A percentile compares a stretch with the other conserved stretches of the same genome.
phyloP scores from a whole-genome alignment of 805 yeast species.

The Ogataea ramenticola region DNA sequence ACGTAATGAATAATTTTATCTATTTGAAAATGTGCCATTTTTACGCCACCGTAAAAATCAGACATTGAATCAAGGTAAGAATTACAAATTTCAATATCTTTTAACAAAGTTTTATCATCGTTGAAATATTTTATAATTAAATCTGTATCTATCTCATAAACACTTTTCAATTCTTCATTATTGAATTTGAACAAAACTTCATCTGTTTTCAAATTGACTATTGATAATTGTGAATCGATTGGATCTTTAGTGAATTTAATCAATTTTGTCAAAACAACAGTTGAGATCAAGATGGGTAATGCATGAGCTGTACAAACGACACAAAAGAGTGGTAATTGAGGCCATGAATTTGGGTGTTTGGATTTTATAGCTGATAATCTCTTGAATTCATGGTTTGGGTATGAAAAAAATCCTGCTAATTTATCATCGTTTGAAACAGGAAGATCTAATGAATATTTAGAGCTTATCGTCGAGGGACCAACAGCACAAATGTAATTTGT shows the following conservation, averaged over 20 bases:
- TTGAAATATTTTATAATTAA: background rate
- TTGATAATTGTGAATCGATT: background rate
- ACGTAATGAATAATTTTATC: slow-evolving; percentile 15
- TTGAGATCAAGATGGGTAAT: slow-evolving; percentile 25
- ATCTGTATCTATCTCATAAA: background rate
- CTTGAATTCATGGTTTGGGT: background rate
- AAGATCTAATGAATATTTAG: slow-evolving; percentile 2
- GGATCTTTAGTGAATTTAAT: slow-evolving; percentile 1
- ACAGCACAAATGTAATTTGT: slow-evolving; percentile 12
- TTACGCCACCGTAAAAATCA: slow-evolving; percentile 13
- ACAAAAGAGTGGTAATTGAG: slow-evolving; percentile 30
- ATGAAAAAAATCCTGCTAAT: background rate
- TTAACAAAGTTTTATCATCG: background rate
- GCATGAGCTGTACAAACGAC: slow-evolving; percentile 22
- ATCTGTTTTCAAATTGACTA: background rate
- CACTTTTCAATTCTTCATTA: background rate
- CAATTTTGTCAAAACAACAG: slow-evolving; percentile 16
- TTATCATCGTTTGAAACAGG: slow-evolving; percentile 9
- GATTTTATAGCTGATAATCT: slow-evolving; percentile 12
- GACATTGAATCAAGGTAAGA: slow-evolving; percentile 11
- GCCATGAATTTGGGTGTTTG: slow-evolving; percentile 31
- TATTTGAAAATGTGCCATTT: slow-evolving; percentile 12
- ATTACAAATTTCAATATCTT: slow-evolving; percentile 7
- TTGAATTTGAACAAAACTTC: background rate
- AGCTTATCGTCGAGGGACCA: slow-evolving; percentile 14